phyloP scores from a whole-genome alignment of 768 basidiomycete species.

The Suillus subluteus region DNA sequence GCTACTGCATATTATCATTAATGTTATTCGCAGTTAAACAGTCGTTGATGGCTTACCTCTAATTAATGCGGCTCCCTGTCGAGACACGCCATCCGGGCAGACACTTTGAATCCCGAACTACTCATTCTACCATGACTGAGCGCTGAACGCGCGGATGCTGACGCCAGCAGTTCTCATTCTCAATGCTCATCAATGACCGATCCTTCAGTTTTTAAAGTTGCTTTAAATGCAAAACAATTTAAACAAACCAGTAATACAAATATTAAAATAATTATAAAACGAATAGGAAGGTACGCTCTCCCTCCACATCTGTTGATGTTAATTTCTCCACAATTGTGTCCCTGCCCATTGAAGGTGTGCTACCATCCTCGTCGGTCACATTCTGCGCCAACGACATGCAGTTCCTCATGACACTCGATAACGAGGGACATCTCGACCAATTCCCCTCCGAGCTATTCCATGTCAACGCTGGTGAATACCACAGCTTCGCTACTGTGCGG shows the following conservation, averaged over 20 bases:
- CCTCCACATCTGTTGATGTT: background rate
- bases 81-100: background rate
- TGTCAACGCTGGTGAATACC: constrained; percentile 23
- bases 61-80: background rate
- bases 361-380: background rate
- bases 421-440: background rate
- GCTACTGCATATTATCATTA: constrained; percentile 7
- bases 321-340: background rate
- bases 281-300: too few species aligned
- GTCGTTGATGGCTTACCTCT: background rate
- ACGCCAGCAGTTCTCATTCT: too few species aligned
- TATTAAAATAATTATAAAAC: too few species aligned
- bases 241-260: too few species aligned
- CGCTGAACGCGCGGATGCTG: too few species aligned
- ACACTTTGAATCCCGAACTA: too few species aligned
- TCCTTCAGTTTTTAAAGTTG: too few species aligned
- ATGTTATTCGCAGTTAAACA: constrained; percentile 4
- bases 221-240: too few species aligned
- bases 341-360: too few species aligned
- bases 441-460: constrained; percentile 4
- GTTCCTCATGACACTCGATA: background rate
- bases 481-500: background rate
- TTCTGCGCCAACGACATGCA: background rate
- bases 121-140: too few species aligned
- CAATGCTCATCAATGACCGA: too few species aligned